These are phyloP conservation scores for Plasmopara viticola DNA, from an alignment of 352 stramenopile species.

Conservation along the genomic window DNA sequence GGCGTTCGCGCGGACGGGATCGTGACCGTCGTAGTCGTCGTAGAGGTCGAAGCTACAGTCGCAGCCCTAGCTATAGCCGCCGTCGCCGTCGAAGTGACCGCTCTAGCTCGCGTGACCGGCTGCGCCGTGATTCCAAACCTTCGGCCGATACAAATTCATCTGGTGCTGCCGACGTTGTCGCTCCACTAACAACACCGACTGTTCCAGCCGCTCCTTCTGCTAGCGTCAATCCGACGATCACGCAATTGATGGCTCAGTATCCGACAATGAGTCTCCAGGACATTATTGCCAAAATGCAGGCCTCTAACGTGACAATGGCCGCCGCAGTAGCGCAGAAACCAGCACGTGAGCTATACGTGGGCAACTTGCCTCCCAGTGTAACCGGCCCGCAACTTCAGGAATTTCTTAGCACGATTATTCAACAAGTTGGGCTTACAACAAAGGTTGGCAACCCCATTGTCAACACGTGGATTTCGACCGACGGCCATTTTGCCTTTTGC, in stretches of 20 bases:
- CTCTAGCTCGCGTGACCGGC: constrained; percentile 53
- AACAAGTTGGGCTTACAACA: constrained; percentile 72
- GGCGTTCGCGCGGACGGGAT: constrained; percentile 23
- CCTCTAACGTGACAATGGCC: constrained; percentile 66
- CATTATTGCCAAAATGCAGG: constrained; percentile 86
- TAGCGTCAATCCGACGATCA: constrained; percentile 70
- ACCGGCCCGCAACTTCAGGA: constrained; percentile 80
- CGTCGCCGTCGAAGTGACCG: constrained; percentile 26
- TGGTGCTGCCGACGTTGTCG: constrained; percentile 8
- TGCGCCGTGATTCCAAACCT: constrained; percentile 44
- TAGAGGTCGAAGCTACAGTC: constrained; percentile 28
- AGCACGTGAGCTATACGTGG: constrained; percentile 77
- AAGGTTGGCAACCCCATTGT: constrained; percentile 79
- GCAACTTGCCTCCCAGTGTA: constrained; percentile 78
- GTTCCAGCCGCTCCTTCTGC: constrained; percentile 12
- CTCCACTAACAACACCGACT: constrained; percentile 6
- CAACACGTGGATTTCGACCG: constrained; percentile 82
- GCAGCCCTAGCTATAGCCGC: constrained; percentile 48
- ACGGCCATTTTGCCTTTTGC: constrained; percentile 83
- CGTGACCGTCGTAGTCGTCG: constrained; percentile 31
- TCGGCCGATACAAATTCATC: constrained; percentile 39
- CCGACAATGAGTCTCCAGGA: constrained; percentile 85
- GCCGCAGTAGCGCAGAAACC: constrained; percentile 73
- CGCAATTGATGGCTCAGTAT: constrained; percentile 86
- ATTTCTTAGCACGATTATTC: constrained; percentile 83